Percentiles rank a stretch among this genome's conserved stretches.
These are phyloP conservation scores for Clavaria fumosa DNA, from an alignment of 768 basidiomycete species.

Conservation along the genomic window DNA sequence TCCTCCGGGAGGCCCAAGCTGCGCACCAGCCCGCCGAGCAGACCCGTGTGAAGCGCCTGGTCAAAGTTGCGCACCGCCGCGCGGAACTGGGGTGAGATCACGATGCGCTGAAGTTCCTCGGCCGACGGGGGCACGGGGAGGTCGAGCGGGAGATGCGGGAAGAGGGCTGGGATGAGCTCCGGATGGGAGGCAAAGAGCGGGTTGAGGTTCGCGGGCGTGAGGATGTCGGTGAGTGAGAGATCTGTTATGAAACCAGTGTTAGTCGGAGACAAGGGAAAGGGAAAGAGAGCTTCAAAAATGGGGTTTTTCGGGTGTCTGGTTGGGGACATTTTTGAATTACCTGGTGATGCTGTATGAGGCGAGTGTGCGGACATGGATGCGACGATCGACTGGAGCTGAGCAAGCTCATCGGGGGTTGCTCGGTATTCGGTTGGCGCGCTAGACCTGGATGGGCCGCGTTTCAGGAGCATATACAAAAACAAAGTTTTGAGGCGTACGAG, in stretches of 20 bases:
- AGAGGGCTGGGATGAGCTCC: slow-evolving; percentile 49
- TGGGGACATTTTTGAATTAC: slow-evolving; percentile 1
- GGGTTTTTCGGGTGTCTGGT: too few relatives aligned
- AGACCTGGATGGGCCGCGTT: not conserved
- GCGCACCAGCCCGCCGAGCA: slow-evolving; percentile 59
- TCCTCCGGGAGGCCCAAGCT: slow-evolving; percentile 73
- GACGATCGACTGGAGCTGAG: slow-evolving; percentile 41
- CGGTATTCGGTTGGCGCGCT: slow-evolving; percentile 8
- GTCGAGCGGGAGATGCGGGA: slow-evolving; percentile 73
- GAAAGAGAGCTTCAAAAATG: too few relatives aligned
- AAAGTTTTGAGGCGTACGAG: too few relatives aligned
- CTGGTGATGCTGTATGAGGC: slow-evolving; percentile 20
- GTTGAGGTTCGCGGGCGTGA: slow-evolving; percentile 56
- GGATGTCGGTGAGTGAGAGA: slow-evolving; percentile 55
- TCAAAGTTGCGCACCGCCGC: slow-evolving; percentile 68
- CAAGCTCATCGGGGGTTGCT: slow-evolving; percentile 51
- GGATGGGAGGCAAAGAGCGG: slow-evolving; percentile 61
- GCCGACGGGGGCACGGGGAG: slow-evolving; percentile 52
- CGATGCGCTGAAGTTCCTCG: slow-evolving; percentile 57
- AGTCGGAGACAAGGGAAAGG: not conserved
- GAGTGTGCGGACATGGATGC: slow-evolving; percentile 26
- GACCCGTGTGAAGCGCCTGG: slow-evolving; percentile 68
- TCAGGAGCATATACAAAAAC: not conserved
- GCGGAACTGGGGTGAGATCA: slow-evolving; percentile 75
- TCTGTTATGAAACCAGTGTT: slow-evolving; percentile 23